These are phyloP conservation scores for Naematelia aurantialba DNA, from an alignment of 768 basidiomycete species.

Conservation along the genomic window DNA sequence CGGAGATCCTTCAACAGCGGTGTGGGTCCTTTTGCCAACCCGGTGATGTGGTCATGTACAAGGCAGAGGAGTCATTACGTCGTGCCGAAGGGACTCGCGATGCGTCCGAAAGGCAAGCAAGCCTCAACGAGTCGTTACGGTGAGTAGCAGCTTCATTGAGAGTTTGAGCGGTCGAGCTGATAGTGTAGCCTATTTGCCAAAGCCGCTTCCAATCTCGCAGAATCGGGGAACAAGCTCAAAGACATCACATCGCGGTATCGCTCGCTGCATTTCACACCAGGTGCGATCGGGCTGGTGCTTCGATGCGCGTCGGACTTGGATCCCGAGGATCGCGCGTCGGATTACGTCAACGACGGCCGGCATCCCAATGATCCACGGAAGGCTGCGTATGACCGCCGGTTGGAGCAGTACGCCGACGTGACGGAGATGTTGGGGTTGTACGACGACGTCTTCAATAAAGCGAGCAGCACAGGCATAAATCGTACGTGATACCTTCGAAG, in stretches of 20 bases:
- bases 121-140: conserved; percentile 83
- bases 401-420: conserved; percentile 75
- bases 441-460: conserved; percentile 60
- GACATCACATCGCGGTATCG: conserved; percentile 89
- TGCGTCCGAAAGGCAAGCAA: conserved; percentile 68
- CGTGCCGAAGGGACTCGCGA: conserved; percentile 79
- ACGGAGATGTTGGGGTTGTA: conserved; percentile 76
- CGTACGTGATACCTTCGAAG: conserved; percentile 9
- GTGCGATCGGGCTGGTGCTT: conserved; percentile 79
- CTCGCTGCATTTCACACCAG: conserved; percentile 72
- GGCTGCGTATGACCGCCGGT: conserved; percentile 60
- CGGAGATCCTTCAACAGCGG: conserved; percentile 85
- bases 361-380: conserved; percentile 61
- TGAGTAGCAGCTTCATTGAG: conserved; percentile 49
- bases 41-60: conserved; percentile 96
- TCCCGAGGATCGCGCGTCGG: conserved; percentile 58
- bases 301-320: conserved; percentile 77
- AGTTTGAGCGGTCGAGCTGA: too few relatives aligned
- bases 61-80: conserved; percentile 90
- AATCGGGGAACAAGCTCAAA: conserved; percentile 65
- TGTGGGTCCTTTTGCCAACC: conserved; percentile 98
- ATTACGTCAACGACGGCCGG: conserved; percentile 66
- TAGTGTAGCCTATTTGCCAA: conserved; percentile 74
- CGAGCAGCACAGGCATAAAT: conserved; percentile 38
- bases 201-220: conserved; percentile 74